A percentile compares a stretch with the other conserved stretches of the same genome.
Evolutionary conservation across 495 filamentous ascomycete genomes (phyloP).

Genomic region (Polyplosphaeria fusca): DNA sequence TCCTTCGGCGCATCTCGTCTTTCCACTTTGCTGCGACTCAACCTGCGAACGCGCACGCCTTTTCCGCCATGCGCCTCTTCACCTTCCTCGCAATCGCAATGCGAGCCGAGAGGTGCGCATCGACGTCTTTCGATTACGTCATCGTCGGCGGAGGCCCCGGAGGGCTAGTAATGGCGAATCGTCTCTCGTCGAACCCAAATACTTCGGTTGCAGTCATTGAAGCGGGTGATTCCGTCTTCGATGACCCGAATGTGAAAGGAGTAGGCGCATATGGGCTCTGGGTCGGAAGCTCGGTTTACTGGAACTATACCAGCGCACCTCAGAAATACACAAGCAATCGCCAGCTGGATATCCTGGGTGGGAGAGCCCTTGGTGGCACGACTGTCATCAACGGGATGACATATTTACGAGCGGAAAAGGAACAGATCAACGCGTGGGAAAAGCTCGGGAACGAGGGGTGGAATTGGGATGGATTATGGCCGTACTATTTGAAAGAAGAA

Average conservation of each 20-base stretch:
- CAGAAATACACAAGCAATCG: constrained; percentile 45
- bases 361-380: constrained; percentile 54
- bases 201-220: constrained; percentile 16
- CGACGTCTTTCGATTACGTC: constrained; percentile 3
- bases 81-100: not conserved
- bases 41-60: no score
- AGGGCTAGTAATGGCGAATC: constrained; percentile 13
- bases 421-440: constrained; percentile 36
- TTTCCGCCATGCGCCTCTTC: no score
- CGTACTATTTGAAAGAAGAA: constrained; percentile 20
- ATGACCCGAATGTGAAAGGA: constrained; percentile 1
- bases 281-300: constrained; percentile 52
- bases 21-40: no score
- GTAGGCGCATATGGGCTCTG: constrained; percentile 32
- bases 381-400: constrained; percentile 55
- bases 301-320: constrained; percentile 48
- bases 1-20: no score
- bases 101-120: not conserved
- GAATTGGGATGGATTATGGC: constrained; percentile 19
- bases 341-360: constrained; percentile 44
- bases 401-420: constrained; percentile 43
- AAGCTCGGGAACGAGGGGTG: constrained; percentile 13
- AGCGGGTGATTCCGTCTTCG: constrained; percentile 3
- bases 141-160: constrained; percentile 28
- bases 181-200: constrained; percentile 4